Evolutionary conservation across 176 grass and related monocot genomes (phyloP).

Genomic region (Carex pumila): DNA sequence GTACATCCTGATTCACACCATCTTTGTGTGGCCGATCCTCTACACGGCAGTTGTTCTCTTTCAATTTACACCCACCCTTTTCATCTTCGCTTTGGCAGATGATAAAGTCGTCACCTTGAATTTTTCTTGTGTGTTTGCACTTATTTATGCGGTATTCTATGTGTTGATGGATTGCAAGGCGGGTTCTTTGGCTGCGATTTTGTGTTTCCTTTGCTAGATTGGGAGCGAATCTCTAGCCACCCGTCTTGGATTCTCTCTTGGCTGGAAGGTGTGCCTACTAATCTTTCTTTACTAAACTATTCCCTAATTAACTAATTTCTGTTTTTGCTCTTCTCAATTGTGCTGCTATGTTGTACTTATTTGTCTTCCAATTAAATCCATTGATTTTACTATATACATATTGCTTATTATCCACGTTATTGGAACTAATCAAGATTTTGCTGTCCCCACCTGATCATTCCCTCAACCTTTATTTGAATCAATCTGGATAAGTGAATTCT

Average conservation of each 20-base stretch:
- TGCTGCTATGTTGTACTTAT: not conserved
- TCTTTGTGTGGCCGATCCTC: constrained; percentile 96
- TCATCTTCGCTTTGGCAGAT: not conserved
- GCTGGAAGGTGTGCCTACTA: constrained; percentile 38
- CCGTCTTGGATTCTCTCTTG: constrained; percentile 46
- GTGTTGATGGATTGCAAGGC: constrained; percentile 56
- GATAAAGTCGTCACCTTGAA: constrained; percentile 26
- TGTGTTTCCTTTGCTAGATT: constrained; percentile 59
- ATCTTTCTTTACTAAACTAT: not conserved
- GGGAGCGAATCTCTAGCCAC: constrained; percentile 39
- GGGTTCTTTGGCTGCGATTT: constrained; percentile 36
- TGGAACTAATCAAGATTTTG: not conserved
- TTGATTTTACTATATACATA: not conserved
- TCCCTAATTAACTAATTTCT: not conserved
- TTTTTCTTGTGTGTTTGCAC: constrained; percentile 13
- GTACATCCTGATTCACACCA: constrained; percentile 51
- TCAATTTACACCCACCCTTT: constrained; percentile 43
- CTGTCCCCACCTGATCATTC: not conserved
- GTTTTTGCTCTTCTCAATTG: not conserved
- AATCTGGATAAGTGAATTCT: not conserved
- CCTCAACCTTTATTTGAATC: not conserved
- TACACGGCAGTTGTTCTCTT: constrained; percentile 52
- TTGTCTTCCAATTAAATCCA: not conserved
- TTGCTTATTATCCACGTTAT: not conserved
- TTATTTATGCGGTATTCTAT: constrained; percentile 49